Evolutionary conservation across 2,329 filamentous ascomycete genomes (phyloP), one percentile per base, ranked within the genome.

Genomic region (Lasiodiplodia theobromae): DNA sequence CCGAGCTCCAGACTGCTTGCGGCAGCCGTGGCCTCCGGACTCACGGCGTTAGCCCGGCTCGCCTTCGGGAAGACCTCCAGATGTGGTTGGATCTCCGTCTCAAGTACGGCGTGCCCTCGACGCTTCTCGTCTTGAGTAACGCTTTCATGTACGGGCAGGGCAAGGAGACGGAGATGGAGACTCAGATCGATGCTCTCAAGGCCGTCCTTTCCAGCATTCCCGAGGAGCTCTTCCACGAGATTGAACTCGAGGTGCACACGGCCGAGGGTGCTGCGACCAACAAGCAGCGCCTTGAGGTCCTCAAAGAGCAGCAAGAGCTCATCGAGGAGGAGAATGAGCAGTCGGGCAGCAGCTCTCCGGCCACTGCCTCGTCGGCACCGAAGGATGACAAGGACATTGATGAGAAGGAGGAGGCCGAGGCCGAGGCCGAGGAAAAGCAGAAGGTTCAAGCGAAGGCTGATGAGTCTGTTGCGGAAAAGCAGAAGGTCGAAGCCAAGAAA

Each of bases 161-260:
- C 70, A 94, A 94, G 74, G 92, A 95, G 62, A 85, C 86, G 60
- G 93, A 97, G 76, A 92, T 96, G 75, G 89, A 92, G 38, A 92
- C 89, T 70, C 95, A 98, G 83, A 94, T 99, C 69, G 94, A 97
- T 73, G 94, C 96, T 0, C 88, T 99, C 60, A 93, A 94, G 70
- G 92, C 94, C 67, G 96, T 99, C 5, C 85, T 99, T 51, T 96
- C 93, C 51, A 94, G 92, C 70, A 98, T 99, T 71, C 96, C 96
- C 3, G 96, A 99, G 81, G 96, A 99, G 81, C 87, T 99, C 51
- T 99, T 96, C 92, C 96, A 99, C 86, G 96, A 99, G 85, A 97
- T 99, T 71, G 96, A 98, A 82, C 91, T 99, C 38, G 96, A 99
- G 83, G 94, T 99, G 11, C 93, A 97, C 86, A 97, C 91, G 70